These are phyloP conservation scores for Rhododendron mucronatum DNA, from an alignment of 148 eudicot species.

Conservation along the genomic window DNA sequence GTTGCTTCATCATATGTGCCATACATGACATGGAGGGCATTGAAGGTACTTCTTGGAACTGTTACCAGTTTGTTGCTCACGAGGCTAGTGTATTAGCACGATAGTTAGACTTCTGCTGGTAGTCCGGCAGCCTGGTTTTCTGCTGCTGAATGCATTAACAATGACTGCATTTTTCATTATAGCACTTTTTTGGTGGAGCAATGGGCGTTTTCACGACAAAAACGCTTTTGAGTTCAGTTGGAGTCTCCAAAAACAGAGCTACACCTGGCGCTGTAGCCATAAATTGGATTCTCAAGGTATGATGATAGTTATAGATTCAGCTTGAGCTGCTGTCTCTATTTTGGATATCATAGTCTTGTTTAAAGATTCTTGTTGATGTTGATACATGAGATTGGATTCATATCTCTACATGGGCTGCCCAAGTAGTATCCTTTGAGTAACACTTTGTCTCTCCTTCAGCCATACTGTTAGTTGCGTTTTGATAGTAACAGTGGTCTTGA, in stretches of 20 bases:
- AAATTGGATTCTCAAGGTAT: slow-evolving; percentile 98
- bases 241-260: slow-evolving; percentile 62
- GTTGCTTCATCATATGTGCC: slow-evolving; percentile 92
- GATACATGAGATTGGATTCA: not conserved
- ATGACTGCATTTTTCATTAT: slow-evolving; percentile 15
- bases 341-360: not conserved
- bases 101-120: not conserved
- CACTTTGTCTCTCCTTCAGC: not conserved
- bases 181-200: slow-evolving; percentile 99
- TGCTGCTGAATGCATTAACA: slow-evolving; percentile 1
- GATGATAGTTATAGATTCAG: not conserved
- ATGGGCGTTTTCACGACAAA: slow-evolving; percentile 98
- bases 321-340: not conserved
- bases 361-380: not conserved
- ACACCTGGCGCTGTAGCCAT: slow-evolving; percentile 92
- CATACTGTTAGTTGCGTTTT: not conserved
- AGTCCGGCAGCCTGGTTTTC: not conserved
- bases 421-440: not conserved
- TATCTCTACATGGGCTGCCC: not conserved
- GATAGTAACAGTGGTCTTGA: not conserved
- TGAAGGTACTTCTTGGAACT: slow-evolving; percentile 54
- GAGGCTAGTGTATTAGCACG: not conserved
- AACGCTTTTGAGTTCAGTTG: slow-evolving; percentile 77
- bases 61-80: not conserved
- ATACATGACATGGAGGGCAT: slow-evolving; percentile 98